Percentiles rank a stretch among this genome's conserved stretches.
Evolutionary conservation across 108 stramenopile species (phyloP).

Genomic region (Nitzschia palea): DNA sequence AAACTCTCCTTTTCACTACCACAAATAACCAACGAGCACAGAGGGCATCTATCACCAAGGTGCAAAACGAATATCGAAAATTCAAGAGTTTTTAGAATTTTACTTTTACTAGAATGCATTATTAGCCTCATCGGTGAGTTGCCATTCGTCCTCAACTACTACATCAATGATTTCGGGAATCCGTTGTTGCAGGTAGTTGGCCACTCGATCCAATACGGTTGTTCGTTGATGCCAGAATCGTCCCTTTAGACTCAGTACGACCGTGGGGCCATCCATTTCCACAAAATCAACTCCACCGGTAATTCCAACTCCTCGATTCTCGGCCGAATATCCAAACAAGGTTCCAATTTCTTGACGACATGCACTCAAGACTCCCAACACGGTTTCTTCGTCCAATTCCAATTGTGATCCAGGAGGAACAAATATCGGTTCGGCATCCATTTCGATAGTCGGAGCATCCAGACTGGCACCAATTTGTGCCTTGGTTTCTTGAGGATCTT

Average conservation of each 20-base stretch:
- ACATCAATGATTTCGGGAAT: constrained; percentile 90
- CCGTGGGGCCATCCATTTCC: constrained; percentile 88
- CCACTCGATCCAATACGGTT: constrained; percentile 77
- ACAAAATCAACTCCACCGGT: constrained; percentile 95
- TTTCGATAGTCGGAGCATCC: constrained; percentile 53
- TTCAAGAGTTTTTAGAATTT: background rate
- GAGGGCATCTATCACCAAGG: background rate
- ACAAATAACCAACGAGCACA: too few relatives aligned
- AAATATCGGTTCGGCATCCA: constrained; percentile 50
- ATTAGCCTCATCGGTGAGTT: constrained; percentile 84
- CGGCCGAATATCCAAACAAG: constrained; percentile 90
- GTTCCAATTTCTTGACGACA: constrained; percentile 86
- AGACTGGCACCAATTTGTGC: constrained; percentile 61
- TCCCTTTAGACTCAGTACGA: constrained; percentile 61
- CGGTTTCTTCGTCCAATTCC: constrained; percentile 66
- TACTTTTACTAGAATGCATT: constrained; percentile 38
- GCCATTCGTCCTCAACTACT: constrained; percentile 72
- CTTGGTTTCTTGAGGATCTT: constrained; percentile 73
- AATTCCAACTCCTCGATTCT: constrained; percentile 92
- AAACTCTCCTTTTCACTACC: too few relatives aligned
- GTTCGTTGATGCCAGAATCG: constrained; percentile 93
- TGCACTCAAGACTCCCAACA: constrained; percentile 69
- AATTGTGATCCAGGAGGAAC: constrained; percentile 54
- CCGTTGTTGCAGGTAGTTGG: constrained; percentile 63
- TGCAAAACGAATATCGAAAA: too few relatives aligned